These are phyloP conservation scores for Mytilinidion resinicola DNA, from an alignment of 495 filamentous ascomycete genomes.

Conservation along the genomic window DNA sequence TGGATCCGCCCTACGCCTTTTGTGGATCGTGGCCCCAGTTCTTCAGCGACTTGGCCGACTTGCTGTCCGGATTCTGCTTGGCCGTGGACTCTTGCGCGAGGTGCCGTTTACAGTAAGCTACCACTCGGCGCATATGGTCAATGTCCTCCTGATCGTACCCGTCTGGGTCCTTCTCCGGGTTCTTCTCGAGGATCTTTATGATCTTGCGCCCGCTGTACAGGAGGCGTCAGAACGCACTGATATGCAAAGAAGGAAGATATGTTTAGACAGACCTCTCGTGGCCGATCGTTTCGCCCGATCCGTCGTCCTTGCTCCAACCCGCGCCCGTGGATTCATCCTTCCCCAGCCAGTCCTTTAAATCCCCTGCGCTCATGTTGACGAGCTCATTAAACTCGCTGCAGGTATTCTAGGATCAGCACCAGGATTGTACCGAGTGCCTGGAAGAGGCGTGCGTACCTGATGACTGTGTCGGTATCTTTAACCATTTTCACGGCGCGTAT, in stretches of 20 bases:
- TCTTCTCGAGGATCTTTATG: constrained; percentile 56
- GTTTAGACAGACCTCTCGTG: constrained; percentile 50
- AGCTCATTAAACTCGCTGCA: constrained; percentile 60
- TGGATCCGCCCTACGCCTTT: constrained; percentile 33
- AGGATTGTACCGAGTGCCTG: neutral
- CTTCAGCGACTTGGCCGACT: constrained; percentile 56
- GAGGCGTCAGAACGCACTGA: neutral
- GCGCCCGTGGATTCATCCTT: constrained; percentile 47
- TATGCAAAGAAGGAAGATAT: neutral
- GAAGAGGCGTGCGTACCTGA: constrained; percentile 38
- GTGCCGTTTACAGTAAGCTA: constrained; percentile 56
- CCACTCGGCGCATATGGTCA: constrained; percentile 60
- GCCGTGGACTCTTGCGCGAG: constrained; percentile 50
- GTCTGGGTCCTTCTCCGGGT: constrained; percentile 49
- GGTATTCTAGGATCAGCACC: constrained; percentile 2
- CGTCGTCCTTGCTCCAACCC: constrained; percentile 54
- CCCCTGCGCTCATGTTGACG: constrained; percentile 59
- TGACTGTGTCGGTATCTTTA: constrained; percentile 52
- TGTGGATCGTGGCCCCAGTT: constrained; percentile 63
- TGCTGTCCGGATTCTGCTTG: constrained; percentile 44
- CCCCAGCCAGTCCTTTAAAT: constrained; percentile 57
- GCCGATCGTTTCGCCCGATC: constrained; percentile 55
- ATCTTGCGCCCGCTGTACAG: constrained; percentile 54
- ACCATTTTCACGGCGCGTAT: constrained; percentile 41
- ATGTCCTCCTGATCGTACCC: constrained; percentile 52